A percentile compares a stretch with the other conserved stretches of the same genome.
phyloP scores from a whole-genome alignment of 2,329 filamentous ascomycete genomes.

The Neoascochyta sp. region DNA sequence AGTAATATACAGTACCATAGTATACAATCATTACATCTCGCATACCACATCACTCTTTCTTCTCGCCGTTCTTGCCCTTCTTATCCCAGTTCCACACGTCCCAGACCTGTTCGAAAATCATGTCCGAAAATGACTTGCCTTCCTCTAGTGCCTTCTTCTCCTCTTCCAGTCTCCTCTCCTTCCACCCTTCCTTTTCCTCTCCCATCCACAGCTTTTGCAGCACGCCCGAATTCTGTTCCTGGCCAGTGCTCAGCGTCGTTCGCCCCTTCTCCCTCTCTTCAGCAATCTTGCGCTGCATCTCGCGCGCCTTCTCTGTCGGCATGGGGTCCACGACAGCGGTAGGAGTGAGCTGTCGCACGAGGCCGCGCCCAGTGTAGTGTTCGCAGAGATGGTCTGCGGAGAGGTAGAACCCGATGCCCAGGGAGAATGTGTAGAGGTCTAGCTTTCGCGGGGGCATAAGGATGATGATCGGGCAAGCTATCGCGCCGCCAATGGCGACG shows the following conservation, averaged over 20 bases:
- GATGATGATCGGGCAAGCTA: conserved; percentile 54
- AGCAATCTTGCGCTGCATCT: conserved; percentile 34
- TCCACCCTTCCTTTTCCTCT: conserved; percentile 45
- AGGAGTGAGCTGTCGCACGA: conserved; percentile 32
- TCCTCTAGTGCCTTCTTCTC: conserved; percentile 41
- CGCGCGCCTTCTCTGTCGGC: conserved; percentile 38
- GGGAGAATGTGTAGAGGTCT: conserved; percentile 57
- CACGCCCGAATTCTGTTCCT: conserved; percentile 24
- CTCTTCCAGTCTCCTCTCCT: conserved; percentile 43
- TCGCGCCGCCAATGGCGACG: conserved; percentile 47
- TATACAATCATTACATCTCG: conserved; percentile 3
- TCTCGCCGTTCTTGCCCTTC: conserved; percentile 29
- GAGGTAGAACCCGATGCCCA: conserved; percentile 48
- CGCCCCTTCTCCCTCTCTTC: conserved; percentile 37
- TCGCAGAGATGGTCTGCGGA: conserved; percentile 50
- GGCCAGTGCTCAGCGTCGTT: conserved; percentile 30
- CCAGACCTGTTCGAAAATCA: conserved; percentile 48
- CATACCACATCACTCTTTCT: conserved; percentile 17
- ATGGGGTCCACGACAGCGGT: conserved; percentile 14
- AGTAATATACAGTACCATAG: conserved; percentile 8
- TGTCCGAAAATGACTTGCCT: conserved; percentile 41
- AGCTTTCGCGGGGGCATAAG: conserved; percentile 59
- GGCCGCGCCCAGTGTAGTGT: conserved; percentile 39
- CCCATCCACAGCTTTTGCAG: conserved; percentile 40
- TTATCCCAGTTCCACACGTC: conserved; percentile 48